phyloP scores from a whole-genome alignment of 371 early-diverging fungal genomes.

The Cokeromyces recurvatus region DNA sequence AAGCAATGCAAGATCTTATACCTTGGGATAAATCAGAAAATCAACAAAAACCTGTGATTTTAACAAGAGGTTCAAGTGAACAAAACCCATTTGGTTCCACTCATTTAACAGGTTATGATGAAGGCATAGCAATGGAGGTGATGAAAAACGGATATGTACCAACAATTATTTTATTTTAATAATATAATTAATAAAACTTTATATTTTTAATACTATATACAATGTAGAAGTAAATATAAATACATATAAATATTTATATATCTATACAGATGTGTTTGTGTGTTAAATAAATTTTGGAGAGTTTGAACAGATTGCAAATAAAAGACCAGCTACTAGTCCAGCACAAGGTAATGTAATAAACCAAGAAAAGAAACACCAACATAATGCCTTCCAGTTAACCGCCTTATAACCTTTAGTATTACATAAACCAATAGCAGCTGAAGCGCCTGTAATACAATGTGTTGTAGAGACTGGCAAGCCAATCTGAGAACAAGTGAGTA shows the following conservation, averaged over 20 bases:
- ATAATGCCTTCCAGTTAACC: slow-evolving; percentile 80
- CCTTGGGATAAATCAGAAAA: slow-evolving; percentile 26
- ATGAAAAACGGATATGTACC: slow-evolving; percentile 62
- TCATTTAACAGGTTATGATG: slow-evolving; percentile 58
- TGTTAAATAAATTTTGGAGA: slow-evolving; percentile 34
- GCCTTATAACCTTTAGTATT: slow-evolving; percentile 61
- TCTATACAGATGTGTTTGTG: no score
- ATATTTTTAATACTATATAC: no score
- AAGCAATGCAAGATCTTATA: slow-evolving; percentile 42
- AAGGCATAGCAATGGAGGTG: slow-evolving; percentile 54
- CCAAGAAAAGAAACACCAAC: slow-evolving; percentile 71
- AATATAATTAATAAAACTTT: no score
- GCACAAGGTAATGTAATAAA: slow-evolving; percentile 78
- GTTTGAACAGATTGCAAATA: slow-evolving; percentile 61
- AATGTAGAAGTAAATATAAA: no score
- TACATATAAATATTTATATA: no score
- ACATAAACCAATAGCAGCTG: slow-evolving; percentile 77
- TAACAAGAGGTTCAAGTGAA: slow-evolving; percentile 61
- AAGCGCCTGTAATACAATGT: slow-evolving; percentile 87
- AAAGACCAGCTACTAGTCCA: slow-evolving; percentile 61
- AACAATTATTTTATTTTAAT: slow-evolving; percentile 49
- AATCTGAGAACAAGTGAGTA: slow-evolving; percentile 79
- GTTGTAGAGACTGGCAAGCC: slow-evolving; percentile 86
- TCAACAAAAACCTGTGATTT: slow-evolving; percentile 47
- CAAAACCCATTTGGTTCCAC: slow-evolving; percentile 74